These are phyloP conservation scores for Boechera stricta DNA, from an alignment of 345 rosid genomes.

Conservation along the genomic window DNA sequence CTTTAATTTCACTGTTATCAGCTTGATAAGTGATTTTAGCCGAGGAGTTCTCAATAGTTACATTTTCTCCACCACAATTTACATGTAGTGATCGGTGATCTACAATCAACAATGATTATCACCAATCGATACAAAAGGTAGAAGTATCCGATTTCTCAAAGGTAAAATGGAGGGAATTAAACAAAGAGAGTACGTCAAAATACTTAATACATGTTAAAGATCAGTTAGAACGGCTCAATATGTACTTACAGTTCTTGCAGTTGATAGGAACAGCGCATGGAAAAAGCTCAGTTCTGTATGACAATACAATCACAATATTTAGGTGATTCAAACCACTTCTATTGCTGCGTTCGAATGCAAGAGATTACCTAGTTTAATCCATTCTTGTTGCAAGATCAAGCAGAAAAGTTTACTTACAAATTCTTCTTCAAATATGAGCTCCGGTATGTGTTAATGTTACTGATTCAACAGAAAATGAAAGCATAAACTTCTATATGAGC, in stretches of 20 bases:
- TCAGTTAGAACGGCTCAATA: not conserved
- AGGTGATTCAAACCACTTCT: no score
- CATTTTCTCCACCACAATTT: conserved; percentile 41
- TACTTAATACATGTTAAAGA: not conserved
- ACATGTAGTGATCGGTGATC: conserved; percentile 39
- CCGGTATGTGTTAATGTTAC: conserved; percentile 35
- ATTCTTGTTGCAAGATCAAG: conserved; percentile 10
- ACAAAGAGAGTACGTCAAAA: not conserved
- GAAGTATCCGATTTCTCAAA: not conserved
- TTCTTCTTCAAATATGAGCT: conserved; percentile 32
- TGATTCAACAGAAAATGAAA: conserved; percentile 29
- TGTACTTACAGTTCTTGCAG: conserved; percentile 4
- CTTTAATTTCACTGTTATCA: conserved; percentile 1
- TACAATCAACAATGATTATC: conserved; percentile 15
- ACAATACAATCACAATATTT: not conserved
- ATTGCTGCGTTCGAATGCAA: not conserved
- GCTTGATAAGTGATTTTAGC: conserved; percentile 17
- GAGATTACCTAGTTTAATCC: not conserved
- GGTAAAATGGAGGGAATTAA: not conserved
- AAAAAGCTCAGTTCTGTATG: conserved; percentile 29
- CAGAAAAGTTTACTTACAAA: conserved; percentile 31
- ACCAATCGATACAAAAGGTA: not conserved
- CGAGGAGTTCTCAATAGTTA: not conserved
- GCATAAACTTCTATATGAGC: not conserved
- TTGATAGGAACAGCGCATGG: conserved; percentile 13